Evolutionary conservation across 257 asterid genomes (phyloP).

Genomic region (Eucommia ulmoides): DNA sequence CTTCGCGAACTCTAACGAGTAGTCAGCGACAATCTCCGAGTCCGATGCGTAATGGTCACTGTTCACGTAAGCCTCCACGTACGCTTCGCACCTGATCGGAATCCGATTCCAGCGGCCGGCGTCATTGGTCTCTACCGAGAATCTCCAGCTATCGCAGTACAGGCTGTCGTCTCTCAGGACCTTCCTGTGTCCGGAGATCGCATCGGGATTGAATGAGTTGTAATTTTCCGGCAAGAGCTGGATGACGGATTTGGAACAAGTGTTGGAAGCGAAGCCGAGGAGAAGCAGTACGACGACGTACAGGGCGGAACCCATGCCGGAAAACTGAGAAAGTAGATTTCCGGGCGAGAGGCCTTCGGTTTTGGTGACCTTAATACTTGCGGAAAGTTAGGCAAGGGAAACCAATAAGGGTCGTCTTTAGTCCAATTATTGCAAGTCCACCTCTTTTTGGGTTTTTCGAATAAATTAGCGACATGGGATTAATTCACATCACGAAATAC

Average conservation of each 20-base stretch:
- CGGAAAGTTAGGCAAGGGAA: too few relatives aligned
- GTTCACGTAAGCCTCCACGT: conserved; percentile 47
- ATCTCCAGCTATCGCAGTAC: conserved; percentile 75
- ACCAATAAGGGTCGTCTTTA: too few relatives aligned
- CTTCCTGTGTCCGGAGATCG: conserved; percentile 18
- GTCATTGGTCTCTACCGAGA: conserved; percentile 71
- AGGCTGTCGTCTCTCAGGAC: conserved; percentile 14
- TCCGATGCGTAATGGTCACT: conserved; percentile 41
- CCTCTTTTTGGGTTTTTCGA: too few relatives aligned
- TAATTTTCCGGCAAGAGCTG: conserved; percentile 16
- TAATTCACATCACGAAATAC: too few relatives aligned
- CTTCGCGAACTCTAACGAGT: conserved; percentile 31
- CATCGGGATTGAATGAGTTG: conserved; percentile 8
- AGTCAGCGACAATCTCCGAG: conserved; percentile 50
- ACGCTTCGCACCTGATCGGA: conserved; percentile 39
- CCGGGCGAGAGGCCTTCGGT: too few relatives aligned
- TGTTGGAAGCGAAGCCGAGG: conserved; percentile 18
- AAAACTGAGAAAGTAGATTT: neutral
- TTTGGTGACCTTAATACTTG: too few relatives aligned
- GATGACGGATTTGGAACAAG: conserved; percentile 30
- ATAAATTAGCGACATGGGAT: too few relatives aligned
- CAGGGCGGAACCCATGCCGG: neutral
- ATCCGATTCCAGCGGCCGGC: conserved; percentile 40
- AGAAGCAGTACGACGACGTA: conserved; percentile 5
- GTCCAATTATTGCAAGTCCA: too few relatives aligned